A percentile compares a stretch with the other conserved stretches of the same genome.
phyloP scores from a whole-genome alignment of 805 yeast species.

The Yarrowia osloensis region DNA sequence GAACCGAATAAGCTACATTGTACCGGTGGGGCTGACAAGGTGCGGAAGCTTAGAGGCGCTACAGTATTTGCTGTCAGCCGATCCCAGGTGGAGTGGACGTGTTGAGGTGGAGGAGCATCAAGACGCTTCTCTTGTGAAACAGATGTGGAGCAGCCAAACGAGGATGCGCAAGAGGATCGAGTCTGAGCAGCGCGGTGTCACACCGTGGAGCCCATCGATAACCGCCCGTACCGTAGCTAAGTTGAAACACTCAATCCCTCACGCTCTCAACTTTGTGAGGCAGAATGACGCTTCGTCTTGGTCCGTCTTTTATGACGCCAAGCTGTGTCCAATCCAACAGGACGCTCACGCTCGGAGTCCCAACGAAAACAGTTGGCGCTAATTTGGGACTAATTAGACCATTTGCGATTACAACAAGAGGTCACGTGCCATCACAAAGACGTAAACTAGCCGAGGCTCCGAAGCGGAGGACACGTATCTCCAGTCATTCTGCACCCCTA shows the following conservation, averaged over 20 bases:
- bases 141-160: not conserved
- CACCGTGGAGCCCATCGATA: no score
- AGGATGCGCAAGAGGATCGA: no score
- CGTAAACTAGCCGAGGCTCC: not conserved
- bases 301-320: no score
- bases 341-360: not conserved
- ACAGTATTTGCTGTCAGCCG: conserved; percentile 5
- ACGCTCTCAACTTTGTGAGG: no score
- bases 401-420: not conserved
- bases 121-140: not conserved
- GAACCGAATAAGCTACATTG: not conserved
- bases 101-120: not conserved
- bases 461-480: no score
- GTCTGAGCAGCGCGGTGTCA: no score
- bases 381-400: not conserved
- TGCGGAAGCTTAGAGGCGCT: not conserved
- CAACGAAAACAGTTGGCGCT: conserved; percentile 19
- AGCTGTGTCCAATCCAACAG: conserved; percentile 16
- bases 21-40: conserved; percentile 18
- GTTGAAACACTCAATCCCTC: no score
- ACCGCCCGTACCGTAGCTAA: no score
- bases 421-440: not conserved
- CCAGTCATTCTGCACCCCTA: no score
- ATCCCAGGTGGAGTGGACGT: not conserved
- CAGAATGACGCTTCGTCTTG: no score